phyloP scores from a whole-genome alignment of 202 grass and related monocot species.

The Zizania palustris region DNA sequence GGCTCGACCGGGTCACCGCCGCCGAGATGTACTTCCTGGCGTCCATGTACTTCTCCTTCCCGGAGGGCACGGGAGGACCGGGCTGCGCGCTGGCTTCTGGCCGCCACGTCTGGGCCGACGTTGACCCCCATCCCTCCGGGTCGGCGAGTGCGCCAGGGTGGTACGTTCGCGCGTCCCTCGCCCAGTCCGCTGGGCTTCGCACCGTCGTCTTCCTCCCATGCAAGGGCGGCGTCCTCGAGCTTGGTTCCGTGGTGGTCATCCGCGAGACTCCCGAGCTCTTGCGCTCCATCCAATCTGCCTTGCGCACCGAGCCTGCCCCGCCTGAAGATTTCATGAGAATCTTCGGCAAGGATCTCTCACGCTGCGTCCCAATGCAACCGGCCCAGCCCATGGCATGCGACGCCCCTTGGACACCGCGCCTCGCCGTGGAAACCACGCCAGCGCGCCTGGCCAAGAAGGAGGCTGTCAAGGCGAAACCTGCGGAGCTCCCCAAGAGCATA shows the following conservation, averaged over 20 bases:
- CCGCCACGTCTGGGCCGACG: slow-evolving; percentile 58
- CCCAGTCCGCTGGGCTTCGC: slow-evolving; percentile 62
- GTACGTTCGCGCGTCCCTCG: slow-evolving; percentile 70
- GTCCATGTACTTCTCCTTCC: slow-evolving; percentile 94
- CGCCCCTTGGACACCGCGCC: neutral
- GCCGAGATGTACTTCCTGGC: slow-evolving; percentile 89
- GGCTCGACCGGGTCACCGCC: slow-evolving; percentile 64
- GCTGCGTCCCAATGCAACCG: neutral
- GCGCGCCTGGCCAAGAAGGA: neutral
- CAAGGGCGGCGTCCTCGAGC: slow-evolving; percentile 72
- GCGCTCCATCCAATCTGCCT: slow-evolving; percentile 46
- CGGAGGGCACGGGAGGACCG: slow-evolving; percentile 57
- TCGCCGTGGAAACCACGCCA: slow-evolving; percentile 14
- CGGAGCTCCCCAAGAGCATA: slow-evolving; percentile 30
- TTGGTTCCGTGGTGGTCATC: slow-evolving; percentile 61
- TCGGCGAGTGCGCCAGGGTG: slow-evolving; percentile 37
- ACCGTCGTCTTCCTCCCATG: slow-evolving; percentile 78
- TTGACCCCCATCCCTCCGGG: slow-evolving; percentile 11
- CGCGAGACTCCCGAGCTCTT: slow-evolving; percentile 55
- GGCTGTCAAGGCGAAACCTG: neutral
- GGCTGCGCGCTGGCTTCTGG: slow-evolving; percentile 51
- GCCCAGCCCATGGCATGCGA: neutral
- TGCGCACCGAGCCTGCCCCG: slow-evolving; percentile 17
- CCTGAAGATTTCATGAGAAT: slow-evolving; percentile 55
- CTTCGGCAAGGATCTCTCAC: slow-evolving; percentile 64